These are phyloP conservation scores for Lentinula novae-zelandiae DNA, from an alignment of 1,284 basidiomycete genomes.

Conservation along the genomic window DNA sequence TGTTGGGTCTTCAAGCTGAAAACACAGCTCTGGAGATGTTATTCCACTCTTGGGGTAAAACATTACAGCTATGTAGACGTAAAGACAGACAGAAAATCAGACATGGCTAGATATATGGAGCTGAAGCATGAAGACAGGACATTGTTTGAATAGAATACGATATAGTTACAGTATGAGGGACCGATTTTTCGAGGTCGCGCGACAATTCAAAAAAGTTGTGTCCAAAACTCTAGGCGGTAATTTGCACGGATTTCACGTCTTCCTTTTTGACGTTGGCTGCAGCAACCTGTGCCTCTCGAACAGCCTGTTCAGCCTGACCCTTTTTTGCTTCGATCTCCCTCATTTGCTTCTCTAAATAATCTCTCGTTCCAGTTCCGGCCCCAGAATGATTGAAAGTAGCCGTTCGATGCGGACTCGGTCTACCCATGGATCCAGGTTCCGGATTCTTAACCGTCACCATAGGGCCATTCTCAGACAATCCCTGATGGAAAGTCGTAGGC, in stretches of 20 bases:
- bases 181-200: neutral
- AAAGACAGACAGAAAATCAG: neutral
- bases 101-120: neutral
- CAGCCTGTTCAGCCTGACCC: conserved; percentile 53
- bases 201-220: neutral
- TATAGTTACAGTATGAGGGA: neutral
- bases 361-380: conserved; percentile 40
- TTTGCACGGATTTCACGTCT: conserved; percentile 50
- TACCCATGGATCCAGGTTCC: conserved; percentile 60
- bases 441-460: conserved; percentile 57
- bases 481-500: conserved; percentile 73
- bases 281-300: conserved; percentile 52
- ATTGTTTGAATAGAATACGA: neutral
- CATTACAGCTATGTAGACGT: conserved; percentile 4
- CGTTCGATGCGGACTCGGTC: conserved; percentile 59
- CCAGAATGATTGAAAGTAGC: conserved; percentile 55
- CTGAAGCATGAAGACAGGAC: neutral
- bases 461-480: conserved; percentile 55
- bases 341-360: conserved; percentile 53
- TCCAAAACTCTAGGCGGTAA: conserved; percentile 38
- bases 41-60: neutral
- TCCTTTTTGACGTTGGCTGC: conserved; percentile 45
- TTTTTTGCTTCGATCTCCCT: conserved; percentile 58
- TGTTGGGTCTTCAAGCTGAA: conserved; percentile 10
- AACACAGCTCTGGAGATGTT: conserved; percentile 1